Evolutionary conservation across 768 basidiomycete species (phyloP).

Genomic region (Trametes cinnabarina): DNA sequence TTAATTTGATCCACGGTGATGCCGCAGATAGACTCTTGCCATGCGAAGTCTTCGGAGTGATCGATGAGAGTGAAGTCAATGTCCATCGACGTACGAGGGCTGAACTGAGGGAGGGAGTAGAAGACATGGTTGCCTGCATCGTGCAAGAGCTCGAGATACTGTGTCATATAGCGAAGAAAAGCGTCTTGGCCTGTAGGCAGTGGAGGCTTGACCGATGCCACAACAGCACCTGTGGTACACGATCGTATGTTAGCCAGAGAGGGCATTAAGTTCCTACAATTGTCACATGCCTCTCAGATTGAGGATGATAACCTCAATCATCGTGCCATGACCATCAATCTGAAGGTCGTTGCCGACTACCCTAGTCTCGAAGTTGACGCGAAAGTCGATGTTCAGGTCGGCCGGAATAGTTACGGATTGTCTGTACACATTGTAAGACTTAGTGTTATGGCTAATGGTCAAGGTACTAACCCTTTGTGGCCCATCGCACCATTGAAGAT

Average conservation of each 20-base stretch:
- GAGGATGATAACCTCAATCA: conserved; percentile 24
- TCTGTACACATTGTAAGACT: background rate
- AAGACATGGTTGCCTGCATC: conserved; percentile 31
- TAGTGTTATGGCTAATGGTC: background rate
- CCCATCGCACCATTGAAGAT: conserved; percentile 20
- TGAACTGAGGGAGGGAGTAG: conserved; percentile 33
- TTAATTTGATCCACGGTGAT: conserved; percentile 27
- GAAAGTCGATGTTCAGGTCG: conserved; percentile 18
- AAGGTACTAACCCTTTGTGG: background rate
- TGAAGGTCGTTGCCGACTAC: conserved; percentile 25
- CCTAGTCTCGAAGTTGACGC: conserved; percentile 22
- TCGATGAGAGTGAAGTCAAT: conserved; percentile 29
- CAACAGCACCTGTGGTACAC: background rate
- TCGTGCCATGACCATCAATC: conserved; percentile 23
- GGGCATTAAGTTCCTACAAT: background rate
- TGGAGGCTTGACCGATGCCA: conserved; percentile 5
- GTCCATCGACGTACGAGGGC: conserved; percentile 18
- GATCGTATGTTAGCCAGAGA: no score
- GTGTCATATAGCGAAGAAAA: conserved; percentile 1
- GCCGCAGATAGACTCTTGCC: conserved; percentile 22
- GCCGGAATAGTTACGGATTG: background rate
- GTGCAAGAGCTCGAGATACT: conserved; percentile 29
- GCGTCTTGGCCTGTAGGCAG: conserved; percentile 7
- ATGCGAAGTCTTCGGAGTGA: background rate
- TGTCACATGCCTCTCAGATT: conserved; percentile 11